Evolutionary conservation across 345 rosid species (phyloP).

Genomic region (Brassica incana): DNA sequence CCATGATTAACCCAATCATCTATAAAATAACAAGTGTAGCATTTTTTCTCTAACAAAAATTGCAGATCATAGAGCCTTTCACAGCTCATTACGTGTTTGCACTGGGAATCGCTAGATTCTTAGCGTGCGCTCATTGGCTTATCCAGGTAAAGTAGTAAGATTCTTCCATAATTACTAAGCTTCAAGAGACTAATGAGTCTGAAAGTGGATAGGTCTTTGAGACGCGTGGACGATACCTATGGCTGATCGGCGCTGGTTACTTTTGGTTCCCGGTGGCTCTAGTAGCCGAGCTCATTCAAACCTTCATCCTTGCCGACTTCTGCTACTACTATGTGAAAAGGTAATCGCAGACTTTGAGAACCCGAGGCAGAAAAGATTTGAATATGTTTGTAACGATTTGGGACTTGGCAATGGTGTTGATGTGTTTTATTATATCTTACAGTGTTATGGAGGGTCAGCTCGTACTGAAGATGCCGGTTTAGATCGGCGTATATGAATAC

Average conservation of each 20-base stretch:
- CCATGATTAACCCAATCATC: background rate
- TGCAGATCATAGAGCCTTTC: conserved; percentile 88
- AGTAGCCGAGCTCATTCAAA: conserved; percentile 67
- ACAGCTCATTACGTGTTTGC: conserved; percentile 89
- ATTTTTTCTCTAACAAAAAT: conserved; percentile 2
- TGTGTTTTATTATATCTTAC: conserved; percentile 18
- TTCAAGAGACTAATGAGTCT: background rate
- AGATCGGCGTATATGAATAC: conserved; percentile 16
- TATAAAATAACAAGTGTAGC: background rate
- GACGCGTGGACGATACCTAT: conserved; percentile 51
- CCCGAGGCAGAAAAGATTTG: background rate
- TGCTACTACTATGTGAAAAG: conserved; percentile 84
- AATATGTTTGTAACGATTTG: background rate
- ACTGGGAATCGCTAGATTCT: conserved; percentile 69
- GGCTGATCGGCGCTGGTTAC: conserved; percentile 54
- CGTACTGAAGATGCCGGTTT: conserved; percentile 45
- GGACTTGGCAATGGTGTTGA: conserved; percentile 15
- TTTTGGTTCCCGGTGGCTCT: conserved; percentile 66
- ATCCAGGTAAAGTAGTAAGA: conserved; percentile 47
- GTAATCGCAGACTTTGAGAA: conserved; percentile 30
- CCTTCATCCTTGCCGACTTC: conserved; percentile 83
- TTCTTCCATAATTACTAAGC: background rate
- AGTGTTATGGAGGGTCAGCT: conserved; percentile 51
- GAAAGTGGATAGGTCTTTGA: conserved; percentile 48
- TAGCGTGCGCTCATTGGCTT: conserved; percentile 81